A percentile compares a stretch with the other conserved stretches of the same genome.
These are phyloP conservation scores for Effrenium voratum DNA, from an alignment of 73 alveolate species.

Conservation along the genomic window DNA sequence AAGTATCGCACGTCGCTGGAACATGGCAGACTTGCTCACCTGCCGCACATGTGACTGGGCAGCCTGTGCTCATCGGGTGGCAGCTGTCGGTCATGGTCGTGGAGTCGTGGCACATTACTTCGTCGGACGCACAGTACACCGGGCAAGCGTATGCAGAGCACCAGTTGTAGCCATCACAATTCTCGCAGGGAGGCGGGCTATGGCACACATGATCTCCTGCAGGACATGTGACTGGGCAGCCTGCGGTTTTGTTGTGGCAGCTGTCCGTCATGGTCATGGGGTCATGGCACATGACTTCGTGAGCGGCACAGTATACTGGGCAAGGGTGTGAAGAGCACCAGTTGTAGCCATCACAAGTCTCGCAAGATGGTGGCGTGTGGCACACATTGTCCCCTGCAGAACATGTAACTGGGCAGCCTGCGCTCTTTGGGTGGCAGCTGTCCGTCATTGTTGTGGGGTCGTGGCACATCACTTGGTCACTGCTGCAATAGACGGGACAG, in stretches of 20 bases:
- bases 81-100: constrained; percentile 26
- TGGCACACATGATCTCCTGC: constrained; percentile 41
- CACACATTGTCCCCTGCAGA: constrained; percentile 12
- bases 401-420: constrained; percentile 64
- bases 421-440: constrained; percentile 47
- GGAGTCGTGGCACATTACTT: neutral
- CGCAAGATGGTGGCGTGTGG: constrained; percentile 38
- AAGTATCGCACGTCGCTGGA: neutral
- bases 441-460: neutral
- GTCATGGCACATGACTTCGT: constrained; percentile 23
- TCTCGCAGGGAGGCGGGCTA: constrained; percentile 1
- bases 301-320: neutral
- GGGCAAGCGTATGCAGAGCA: constrained; percentile 1
- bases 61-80: constrained; percentile 29
- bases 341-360: constrained; percentile 22
- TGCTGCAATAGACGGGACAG: neutral
- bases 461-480: constrained; percentile 14
- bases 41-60: constrained; percentile 23
- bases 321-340: constrained; percentile 5
- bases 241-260: constrained; percentile 5
- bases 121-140: neutral
- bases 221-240: constrained; percentile 58
- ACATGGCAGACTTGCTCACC: neutral
- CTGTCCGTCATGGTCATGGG: constrained; percentile 13
- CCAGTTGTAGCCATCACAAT: constrained; percentile 28